Evolutionary conservation across 148 eudicot species (phyloP).

Genomic region (Agrostemma githago): DNA sequence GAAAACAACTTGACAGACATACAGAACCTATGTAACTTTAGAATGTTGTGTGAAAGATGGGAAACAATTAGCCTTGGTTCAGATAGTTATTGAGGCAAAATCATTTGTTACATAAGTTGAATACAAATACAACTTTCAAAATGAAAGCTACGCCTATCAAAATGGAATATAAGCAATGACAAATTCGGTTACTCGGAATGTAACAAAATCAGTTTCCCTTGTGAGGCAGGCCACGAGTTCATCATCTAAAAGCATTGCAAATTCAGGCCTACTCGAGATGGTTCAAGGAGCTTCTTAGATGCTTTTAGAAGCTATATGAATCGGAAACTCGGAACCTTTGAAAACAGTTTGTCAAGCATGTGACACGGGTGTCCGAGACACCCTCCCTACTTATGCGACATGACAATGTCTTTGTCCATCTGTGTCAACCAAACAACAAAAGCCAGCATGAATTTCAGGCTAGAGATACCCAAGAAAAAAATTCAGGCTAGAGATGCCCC

Average conservation of each 20-base stretch:
- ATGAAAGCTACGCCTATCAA: conserved; percentile 4
- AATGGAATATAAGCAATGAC: neutral
- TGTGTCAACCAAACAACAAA: conserved; percentile 26
- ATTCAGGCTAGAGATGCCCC: neutral
- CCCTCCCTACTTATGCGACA: conserved; percentile 46
- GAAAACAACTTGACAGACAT: no score
- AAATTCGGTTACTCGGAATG: neutral
- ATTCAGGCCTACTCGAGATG: neutral
- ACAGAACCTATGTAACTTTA: no score
- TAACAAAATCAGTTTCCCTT: conserved; percentile 1
- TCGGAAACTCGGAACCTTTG: neutral
- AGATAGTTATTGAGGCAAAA: neutral
- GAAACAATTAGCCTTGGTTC: no score
- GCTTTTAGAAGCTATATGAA: neutral
- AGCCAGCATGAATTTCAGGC: neutral
- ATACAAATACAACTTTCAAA: conserved; percentile 11
- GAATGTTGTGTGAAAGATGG: no score
- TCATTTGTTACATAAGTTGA: neutral
- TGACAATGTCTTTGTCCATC: conserved; percentile 66
- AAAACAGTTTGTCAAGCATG: conserved; percentile 7
- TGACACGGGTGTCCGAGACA: conserved; percentile 2
- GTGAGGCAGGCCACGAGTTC: neutral
- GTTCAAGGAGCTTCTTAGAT: conserved; percentile 4
- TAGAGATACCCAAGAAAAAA: neutral
- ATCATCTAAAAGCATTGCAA: neutral